Evolutionary conservation across 2,329 filamentous ascomycete genomes (phyloP).

Genomic region (Chaetomiaceae sp.): DNA sequence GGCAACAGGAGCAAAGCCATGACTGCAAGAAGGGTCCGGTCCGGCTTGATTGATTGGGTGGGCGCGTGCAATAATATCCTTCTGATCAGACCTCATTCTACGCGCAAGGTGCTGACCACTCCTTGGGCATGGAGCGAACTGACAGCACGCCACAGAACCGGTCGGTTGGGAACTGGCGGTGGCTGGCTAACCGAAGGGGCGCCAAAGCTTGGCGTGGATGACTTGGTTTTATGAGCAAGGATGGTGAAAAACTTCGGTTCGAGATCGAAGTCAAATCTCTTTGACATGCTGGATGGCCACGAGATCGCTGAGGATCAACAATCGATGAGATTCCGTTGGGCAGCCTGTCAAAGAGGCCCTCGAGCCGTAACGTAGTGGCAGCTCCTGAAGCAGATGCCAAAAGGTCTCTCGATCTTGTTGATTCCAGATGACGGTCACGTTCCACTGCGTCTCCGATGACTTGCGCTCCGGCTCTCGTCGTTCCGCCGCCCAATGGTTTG

Average conservation of each 20-base stretch:
- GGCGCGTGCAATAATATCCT: background rate
- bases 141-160: constrained; percentile 17
- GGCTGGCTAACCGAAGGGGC: constrained; percentile 17
- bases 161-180: constrained; percentile 17
- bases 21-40: background rate
- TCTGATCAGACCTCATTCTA: background rate
- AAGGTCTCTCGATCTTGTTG: constrained; percentile 1
- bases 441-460: background rate
- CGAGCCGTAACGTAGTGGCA: background rate
- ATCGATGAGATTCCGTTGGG: no score
- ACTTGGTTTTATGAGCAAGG: background rate
- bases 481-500: constrained; percentile 12
- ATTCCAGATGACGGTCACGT: background rate
- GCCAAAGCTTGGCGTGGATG: constrained; percentile 13
- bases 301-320: background rate
- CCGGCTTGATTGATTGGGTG: constrained; percentile 1
- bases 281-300: background rate
- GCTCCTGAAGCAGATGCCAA: background rate
- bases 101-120: constrained; percentile 11
- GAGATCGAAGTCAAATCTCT: no score
- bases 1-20: background rate
- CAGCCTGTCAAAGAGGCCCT: no score
- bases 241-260: background rate
- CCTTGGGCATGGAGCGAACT: background rate
- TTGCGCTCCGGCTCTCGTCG: background rate